Conservation (phyloP, 768 basidiomycete genomes). For the Podaxis sp. region DNA sequence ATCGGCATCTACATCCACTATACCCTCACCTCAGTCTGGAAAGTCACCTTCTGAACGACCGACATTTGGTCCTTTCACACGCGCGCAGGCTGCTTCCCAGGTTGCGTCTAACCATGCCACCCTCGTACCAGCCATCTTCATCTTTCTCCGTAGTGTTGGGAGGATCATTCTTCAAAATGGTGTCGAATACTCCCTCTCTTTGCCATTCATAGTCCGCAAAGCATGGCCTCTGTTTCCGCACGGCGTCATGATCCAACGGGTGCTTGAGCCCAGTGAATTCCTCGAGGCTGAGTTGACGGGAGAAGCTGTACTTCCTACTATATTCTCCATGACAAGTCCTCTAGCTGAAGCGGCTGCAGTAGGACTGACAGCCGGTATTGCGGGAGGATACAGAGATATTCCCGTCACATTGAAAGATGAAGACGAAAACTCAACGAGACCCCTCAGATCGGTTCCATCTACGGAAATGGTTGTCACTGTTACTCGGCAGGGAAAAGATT, state of each 20-base stretch:
- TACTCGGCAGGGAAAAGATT: conserved; percentile 32
- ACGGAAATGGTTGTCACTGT: conserved; percentile 63
- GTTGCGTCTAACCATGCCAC: conserved; percentile 33
- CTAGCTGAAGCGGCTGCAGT: conserved; percentile 74
- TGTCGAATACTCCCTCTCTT: conserved; percentile 69
- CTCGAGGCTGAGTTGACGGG: conserved; percentile 65
- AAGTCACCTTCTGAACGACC: conserved; percentile 25
- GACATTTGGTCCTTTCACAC: conserved; percentile 56
- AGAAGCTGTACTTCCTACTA: conserved; percentile 70
- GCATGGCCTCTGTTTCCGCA: conserved; percentile 81
- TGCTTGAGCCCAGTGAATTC: conserved; percentile 64
- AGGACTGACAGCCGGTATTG: conserved; percentile 62
- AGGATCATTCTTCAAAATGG: conserved; percentile 73
- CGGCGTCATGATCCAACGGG: conserved; percentile 77
- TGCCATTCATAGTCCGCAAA: conserved; percentile 77
- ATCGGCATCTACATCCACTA: conserved; percentile 23
- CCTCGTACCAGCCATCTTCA: conserved; percentile 61
- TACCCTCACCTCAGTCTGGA: conserved; percentile 13
- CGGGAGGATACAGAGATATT: conserved; percentile 38
- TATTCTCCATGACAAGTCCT: conserved; percentile 76
- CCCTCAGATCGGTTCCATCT: conserved; percentile 55
- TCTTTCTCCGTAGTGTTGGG: conserved; percentile 75
- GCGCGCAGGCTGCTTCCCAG: conserved; percentile 37
- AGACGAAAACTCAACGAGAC: conserved; percentile 47
- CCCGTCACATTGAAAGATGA: conserved; percentile 49